phyloP scores from a whole-genome alignment of 2,329 filamentous ascomycete species.

The Alternaria postmessia region DNA sequence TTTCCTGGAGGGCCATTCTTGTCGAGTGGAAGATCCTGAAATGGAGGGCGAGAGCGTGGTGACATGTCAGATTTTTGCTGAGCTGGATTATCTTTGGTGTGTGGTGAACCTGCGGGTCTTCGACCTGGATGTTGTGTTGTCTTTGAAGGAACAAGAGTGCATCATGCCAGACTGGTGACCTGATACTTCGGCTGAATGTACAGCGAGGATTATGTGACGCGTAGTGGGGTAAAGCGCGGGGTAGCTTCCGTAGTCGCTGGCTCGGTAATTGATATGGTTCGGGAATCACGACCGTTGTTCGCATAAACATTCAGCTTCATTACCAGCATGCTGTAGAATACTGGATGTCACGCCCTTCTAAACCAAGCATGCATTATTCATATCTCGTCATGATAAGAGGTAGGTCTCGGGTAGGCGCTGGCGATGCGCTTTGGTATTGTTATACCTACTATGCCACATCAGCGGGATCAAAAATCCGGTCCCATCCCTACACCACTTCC shows the following conservation, averaged over 20 bases:
- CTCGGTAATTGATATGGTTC: conserved; percentile 10
- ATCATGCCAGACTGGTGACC: background rate
- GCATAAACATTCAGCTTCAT: background rate
- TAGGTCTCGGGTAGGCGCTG: background rate
- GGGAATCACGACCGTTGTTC: conserved; percentile 3
- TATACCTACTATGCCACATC: conserved; percentile 18
- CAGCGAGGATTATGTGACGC: conserved; percentile 23
- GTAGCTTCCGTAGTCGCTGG: conserved; percentile 17
- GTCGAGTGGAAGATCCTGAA: conserved; percentile 60
- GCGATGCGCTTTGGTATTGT: conserved; percentile 11
- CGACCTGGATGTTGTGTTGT: background rate
- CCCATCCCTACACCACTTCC: conserved; percentile 49
- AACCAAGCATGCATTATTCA: background rate
- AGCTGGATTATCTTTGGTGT: no score
- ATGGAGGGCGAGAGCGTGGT: conserved; percentile 45
- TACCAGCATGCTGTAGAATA: background rate
- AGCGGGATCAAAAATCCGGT: conserved; percentile 40
- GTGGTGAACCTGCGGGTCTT: background rate
- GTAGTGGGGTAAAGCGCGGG: conserved; percentile 34
- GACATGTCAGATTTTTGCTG: conserved; percentile 15
- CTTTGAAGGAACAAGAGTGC: background rate
- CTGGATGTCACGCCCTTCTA: background rate
- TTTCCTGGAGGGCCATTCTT: conserved; percentile 61
- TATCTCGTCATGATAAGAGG: background rate
- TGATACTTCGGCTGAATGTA: background rate